phyloP scores from a whole-genome alignment of 495 filamentous ascomycete species.

The Eremomyces bilateralis region DNA sequence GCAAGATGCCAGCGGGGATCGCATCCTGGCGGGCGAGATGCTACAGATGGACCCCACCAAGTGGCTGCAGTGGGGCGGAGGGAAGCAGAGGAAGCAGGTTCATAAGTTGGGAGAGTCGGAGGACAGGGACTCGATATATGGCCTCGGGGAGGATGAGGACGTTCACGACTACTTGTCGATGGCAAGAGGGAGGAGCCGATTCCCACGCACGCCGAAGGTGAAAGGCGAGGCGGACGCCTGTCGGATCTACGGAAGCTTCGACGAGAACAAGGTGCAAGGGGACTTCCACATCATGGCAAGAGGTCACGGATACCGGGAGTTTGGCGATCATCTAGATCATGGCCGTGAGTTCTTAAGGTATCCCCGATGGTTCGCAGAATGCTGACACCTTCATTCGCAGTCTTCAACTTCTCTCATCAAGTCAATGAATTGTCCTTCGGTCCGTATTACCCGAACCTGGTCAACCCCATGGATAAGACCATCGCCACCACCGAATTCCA shows the following conservation, averaged over 20 bases:
- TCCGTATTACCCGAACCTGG: constrained; percentile 76
- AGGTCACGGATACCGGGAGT: constrained; percentile 78
- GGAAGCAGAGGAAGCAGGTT: constrained; percentile 37
- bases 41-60: constrained; percentile 55
- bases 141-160: constrained; percentile 32
- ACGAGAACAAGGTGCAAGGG: constrained; percentile 88
- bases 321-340: constrained; percentile 68
- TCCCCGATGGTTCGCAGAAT: constrained; percentile 1
- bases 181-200: constrained; percentile 38
- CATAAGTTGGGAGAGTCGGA: constrained; percentile 37
- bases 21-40: constrained; percentile 59
- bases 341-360: constrained; percentile 29
- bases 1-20: constrained; percentile 83
- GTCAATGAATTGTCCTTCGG: constrained; percentile 94
- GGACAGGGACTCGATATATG: constrained; percentile 3
- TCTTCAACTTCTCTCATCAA: constrained; percentile 97
- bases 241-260: constrained; percentile 71
- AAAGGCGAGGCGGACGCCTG: constrained; percentile 36
- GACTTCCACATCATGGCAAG: constrained; percentile 96
- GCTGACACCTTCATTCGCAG: constrained; percentile 19
- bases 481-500: constrained; percentile 48
- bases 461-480: constrained; percentile 86
- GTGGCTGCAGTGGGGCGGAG: constrained; percentile 69
- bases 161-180: constrained; percentile 51
- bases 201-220: constrained; percentile 45